Conservation (phyloP, 2,329 filamentous ascomycete species). For the Lachnellula arida region DNA sequence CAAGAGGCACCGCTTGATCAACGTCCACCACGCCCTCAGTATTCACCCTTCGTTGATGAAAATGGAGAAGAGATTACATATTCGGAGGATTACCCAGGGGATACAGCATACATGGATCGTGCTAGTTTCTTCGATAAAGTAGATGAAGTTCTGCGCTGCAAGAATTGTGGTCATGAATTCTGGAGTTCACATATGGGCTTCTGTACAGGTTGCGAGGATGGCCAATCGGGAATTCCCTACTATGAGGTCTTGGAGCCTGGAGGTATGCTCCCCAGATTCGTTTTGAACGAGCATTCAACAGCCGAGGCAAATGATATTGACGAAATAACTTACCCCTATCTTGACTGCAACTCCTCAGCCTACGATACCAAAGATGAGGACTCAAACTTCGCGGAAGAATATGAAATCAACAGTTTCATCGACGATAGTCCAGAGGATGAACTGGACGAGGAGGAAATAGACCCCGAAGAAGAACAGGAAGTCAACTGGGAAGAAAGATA, state of each 20-base stretch:
- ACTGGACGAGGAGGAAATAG: constrained; percentile 7
- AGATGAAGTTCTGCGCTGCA: constrained; percentile 22
- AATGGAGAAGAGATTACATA: background rate
- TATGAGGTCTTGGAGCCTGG: constrained; percentile 11
- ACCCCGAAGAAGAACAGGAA: constrained; percentile 12
- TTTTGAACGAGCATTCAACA: no score
- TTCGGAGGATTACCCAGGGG: background rate
- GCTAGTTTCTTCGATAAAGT: constrained; percentile 9
- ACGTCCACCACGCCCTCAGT: background rate
- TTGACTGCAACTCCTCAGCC: constrained; percentile 26
- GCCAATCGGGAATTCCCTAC: constrained; percentile 8
- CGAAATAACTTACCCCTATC: constrained; percentile 9
- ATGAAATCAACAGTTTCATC: constrained; percentile 19
- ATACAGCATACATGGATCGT: background rate
- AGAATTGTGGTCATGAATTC: constrained; percentile 22
- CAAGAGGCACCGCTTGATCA: background rate
- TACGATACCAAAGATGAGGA: constrained; percentile 28
- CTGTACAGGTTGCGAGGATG: constrained; percentile 17
- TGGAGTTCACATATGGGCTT: constrained; percentile 14
- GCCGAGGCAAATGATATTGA: background rate
- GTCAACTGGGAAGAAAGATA: constrained; percentile 22
- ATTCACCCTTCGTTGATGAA: background rate
- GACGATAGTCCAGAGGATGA: constrained; percentile 11
- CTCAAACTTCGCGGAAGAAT: constrained; percentile 17
- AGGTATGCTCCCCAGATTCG: constrained; percentile 7